phyloP scores from a whole-genome alignment of 306 rosid species.

The Quercus gilva region DNA sequence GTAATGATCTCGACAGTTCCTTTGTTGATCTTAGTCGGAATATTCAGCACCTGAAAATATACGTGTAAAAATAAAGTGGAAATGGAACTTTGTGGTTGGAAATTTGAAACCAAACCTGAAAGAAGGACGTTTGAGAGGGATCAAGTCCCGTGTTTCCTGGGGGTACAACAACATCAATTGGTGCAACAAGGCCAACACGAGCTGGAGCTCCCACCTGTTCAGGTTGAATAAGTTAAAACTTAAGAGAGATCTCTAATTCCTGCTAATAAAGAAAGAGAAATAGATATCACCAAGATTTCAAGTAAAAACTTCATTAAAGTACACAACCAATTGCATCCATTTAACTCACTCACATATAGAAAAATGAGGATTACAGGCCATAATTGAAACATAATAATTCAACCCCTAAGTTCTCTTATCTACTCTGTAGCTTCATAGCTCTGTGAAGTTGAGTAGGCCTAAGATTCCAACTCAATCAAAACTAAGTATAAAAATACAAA shows the following conservation, averaged over 20 bases:
- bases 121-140: constrained; percentile 31
- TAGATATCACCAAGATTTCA: neutral
- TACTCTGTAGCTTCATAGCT: neutral
- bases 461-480: too few relatives aligned
- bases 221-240: neutral
- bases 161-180: constrained; percentile 56
- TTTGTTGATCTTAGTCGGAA: constrained; percentile 60
- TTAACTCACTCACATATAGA: neutral
- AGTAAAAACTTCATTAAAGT: neutral
- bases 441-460: too few relatives aligned
- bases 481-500: too few relatives aligned
- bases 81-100: neutral
- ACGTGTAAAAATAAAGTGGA: neutral
- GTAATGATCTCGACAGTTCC: constrained; percentile 63
- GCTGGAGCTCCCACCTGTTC: constrained; percentile 63
- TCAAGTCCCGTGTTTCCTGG: constrained; percentile 47
- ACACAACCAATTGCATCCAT: neutral
- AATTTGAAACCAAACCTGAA: constrained; percentile 33
- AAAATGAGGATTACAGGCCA: too few relatives aligned
- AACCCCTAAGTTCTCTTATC: neutral
- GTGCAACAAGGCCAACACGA: constrained; percentile 62
- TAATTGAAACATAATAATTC: neutral
- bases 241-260: neutral
- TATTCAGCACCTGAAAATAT: constrained; percentile 43
- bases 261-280: neutral